Percentiles rank a stretch among this genome's conserved stretches.
Conservation (phyloP, 306 rosid species). For the Fragaria vesca region DNA sequence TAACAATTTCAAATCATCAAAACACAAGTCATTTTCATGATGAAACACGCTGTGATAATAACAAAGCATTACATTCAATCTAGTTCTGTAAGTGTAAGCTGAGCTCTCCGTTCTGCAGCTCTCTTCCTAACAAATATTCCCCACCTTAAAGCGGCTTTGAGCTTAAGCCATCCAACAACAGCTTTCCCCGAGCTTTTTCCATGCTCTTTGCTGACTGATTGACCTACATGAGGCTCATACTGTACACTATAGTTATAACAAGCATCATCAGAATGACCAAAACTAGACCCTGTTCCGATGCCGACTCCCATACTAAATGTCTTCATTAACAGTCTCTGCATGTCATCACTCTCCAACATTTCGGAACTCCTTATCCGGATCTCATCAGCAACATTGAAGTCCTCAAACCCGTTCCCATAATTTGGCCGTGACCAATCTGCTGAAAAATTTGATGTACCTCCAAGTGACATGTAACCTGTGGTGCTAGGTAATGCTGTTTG, state of each 20-base stretch:
- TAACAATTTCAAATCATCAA: not conserved
- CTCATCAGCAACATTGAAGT: constrained; percentile 61
- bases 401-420: constrained; percentile 63
- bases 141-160: constrained; percentile 91
- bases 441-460: constrained; percentile 36
- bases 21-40: not conserved
- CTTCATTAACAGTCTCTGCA: constrained; percentile 65
- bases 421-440: constrained; percentile 64
- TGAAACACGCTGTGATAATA: not conserved
- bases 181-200: constrained; percentile 68
- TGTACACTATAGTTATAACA: constrained; percentile 52
- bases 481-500: constrained; percentile 40
- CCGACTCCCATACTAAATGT: constrained; percentile 49
- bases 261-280: constrained; percentile 47
- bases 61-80: constrained; percentile 37
- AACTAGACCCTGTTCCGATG: constrained; percentile 34
- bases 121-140: constrained; percentile 74
- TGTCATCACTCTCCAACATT: constrained; percentile 81
- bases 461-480: constrained; percentile 46
- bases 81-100: constrained; percentile 69
- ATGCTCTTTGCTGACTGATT: constrained; percentile 39
- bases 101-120: constrained; percentile 88
- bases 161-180: constrained; percentile 89
- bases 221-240: constrained; percentile 55
- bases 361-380: constrained; percentile 74